Base-by-base conservation (phyloP, 805 yeast genomes). In the Ogataea methylovora region DNA sequence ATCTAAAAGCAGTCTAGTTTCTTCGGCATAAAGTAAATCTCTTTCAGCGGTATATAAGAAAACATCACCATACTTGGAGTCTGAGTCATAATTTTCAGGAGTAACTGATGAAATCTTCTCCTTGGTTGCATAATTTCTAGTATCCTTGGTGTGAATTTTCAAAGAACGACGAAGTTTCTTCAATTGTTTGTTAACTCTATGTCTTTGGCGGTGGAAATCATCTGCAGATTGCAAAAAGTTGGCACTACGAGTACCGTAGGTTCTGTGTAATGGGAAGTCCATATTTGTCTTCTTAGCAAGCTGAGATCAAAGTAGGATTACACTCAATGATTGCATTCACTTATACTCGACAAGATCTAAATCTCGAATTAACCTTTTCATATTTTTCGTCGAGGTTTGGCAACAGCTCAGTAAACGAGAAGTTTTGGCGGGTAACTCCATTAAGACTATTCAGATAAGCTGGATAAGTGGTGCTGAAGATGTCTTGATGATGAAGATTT, bases 41-140 rank as follows among this genome's bases (percentile, higher is more conserved):
- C 95, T 71, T 56, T 92, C 97, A 2, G 82, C 77, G n/a, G 71
- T 69, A 37, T 76, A 63, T 17, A 87, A 60, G n/a, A 76, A 55
- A 18, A 86, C 58, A 26, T 68, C 63, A 23, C 79, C 90, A 49
- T 61, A 74, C 40, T 69, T 61, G 10, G 56, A 53, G 45, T 84
- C 74, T 15, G 54, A 41, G 4, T 58, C 66, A 42, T 79, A 79
- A 37, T 74, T 71, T 7, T 65, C 76, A 0, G 58, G 36, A 2
- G 66, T 48, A 19, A 83, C 65, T 21, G 60, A 56, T 24, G 71
- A 56, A 5, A 65, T 65, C 44, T 71, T 63, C 38, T 68, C 70
- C 39, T 71, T 70, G 13, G 60, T 52, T 23, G 60, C 50, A 55
- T 79, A 82, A 48, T 74, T 68, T 52, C 73, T 78, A 17, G 92